Evolutionary conservation across 805 yeast genomes (phyloP).

Genomic region (Blastobotrys parvus): DNA sequence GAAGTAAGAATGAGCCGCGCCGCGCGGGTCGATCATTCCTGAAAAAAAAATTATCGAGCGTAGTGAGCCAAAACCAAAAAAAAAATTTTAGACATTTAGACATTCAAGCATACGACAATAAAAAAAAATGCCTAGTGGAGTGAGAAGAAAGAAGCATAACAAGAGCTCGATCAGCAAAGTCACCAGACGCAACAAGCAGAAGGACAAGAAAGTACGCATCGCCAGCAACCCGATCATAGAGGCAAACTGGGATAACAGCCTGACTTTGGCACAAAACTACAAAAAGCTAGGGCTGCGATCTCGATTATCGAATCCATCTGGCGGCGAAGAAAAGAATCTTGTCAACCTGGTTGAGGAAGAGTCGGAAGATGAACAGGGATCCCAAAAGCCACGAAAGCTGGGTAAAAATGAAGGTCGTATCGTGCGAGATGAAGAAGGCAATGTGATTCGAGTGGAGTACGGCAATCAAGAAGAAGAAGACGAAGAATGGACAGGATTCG

Average conservation of each 20-base stretch:
- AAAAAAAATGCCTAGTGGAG: constrained; percentile 30
- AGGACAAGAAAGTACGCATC: constrained; percentile 56
- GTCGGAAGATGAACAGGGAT: constrained; percentile 48
- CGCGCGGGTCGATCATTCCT: constrained; percentile 18
- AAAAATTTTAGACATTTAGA: background rate
- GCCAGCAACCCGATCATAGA: constrained; percentile 75
- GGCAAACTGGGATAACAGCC: constrained; percentile 78
- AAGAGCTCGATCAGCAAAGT: constrained; percentile 62
- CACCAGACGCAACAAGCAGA: constrained; percentile 64
- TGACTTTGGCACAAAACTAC: constrained; percentile 82
- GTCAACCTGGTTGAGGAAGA: constrained; percentile 28
- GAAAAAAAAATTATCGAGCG: background rate
- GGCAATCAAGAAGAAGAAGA: constrained; percentile 42
- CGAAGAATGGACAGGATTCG: constrained; percentile 19
- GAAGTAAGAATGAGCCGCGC: constrained; percentile 14
- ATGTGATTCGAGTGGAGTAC: constrained; percentile 57
- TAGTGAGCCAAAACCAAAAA: no score
- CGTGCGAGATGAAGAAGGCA: constrained; percentile 59
- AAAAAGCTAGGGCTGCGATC: constrained; percentile 68
- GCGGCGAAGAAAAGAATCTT: constrained; percentile 60
- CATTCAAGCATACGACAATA: background rate
- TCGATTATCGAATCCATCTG: constrained; percentile 59
- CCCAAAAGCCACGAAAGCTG: constrained; percentile 35
- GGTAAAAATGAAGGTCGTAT: constrained; percentile 48
- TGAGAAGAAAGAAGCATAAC: constrained; percentile 79